Evolutionary conservation across 805 yeast species (phyloP), one percentile per base, ranked within the genome.

Genomic region (Helenozyma baotianmanensis): DNA sequence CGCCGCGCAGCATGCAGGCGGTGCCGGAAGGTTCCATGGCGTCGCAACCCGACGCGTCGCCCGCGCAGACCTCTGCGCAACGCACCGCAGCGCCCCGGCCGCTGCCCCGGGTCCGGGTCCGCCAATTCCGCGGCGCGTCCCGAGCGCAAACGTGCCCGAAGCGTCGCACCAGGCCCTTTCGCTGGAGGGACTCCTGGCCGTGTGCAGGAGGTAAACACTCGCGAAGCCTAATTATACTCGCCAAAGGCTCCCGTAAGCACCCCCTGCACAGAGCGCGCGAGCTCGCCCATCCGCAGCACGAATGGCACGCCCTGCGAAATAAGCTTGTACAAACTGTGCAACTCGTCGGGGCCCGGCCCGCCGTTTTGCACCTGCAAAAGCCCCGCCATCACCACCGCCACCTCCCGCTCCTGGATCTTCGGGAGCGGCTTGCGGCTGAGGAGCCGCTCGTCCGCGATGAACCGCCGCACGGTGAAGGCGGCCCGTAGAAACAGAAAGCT

Each of bases 381-480:
- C 0, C 83, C 82, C 4, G 53, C 38, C 15, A 80, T 44, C 5
- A 78, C 47, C 0, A 62, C 46, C 9, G 43, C 40, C n/a, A 88
- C 48, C 52, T 89, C 97, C 5, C 61, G 56, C 33, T 74, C 74
- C 43, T 85, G 86, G 6, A 83, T 54, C 24, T 71, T 66, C 0
- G 90, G 74, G 11, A 83, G 61, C 1, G 97, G 97, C 32, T 72
- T 72, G 19, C 55, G 62, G 22, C 78, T 74, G 5, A 80, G 51
- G 9, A 88, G 57, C 21, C 68, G 72, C 31, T 70, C 73, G 42
- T 83, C 88, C 11, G 81, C 75, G 6, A 83, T 61, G 40, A 75
- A 79, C 38, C 82, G 74, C 35, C 82, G 67, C 27, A 89, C 56
- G 0, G 76, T 70, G 39, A 83, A 68, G 0, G 82, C 76, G 16